A percentile compares a stretch with the other conserved stretches of the same genome.
Conservation (phyloP, 2,329 filamentous ascomycete species). For the Fusarium sp. region DNA sequence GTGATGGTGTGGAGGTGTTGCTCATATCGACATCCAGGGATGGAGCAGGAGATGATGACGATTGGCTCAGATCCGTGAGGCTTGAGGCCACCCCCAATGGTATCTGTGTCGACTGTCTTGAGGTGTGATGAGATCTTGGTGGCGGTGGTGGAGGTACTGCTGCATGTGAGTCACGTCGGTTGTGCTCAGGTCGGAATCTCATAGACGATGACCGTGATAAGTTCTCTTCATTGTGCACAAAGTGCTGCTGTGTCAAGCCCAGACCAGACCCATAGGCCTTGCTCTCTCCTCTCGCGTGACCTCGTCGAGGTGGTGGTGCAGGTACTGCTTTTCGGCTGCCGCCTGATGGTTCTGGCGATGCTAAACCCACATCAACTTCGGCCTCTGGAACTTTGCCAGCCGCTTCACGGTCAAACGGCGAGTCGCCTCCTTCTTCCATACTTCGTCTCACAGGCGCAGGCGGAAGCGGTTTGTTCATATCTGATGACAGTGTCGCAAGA, state of each 20-base stretch:
- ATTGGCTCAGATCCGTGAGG: constrained; percentile 44
- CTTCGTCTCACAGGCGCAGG: constrained; percentile 59
- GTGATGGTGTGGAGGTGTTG: constrained; percentile 5
- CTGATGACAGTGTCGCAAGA: constrained; percentile 29
- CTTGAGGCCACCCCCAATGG: constrained; percentile 41
- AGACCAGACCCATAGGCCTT: constrained; percentile 42
- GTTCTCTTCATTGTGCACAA: constrained; percentile 49
- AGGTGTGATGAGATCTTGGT: constrained; percentile 55
- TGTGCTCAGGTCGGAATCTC: constrained; percentile 56
- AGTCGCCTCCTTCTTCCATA: constrained; percentile 59
- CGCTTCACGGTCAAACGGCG: constrained; percentile 63
- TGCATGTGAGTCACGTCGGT: constrained; percentile 53
- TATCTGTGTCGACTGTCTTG: constrained; percentile 44
- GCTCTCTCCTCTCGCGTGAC: constrained; percentile 58
- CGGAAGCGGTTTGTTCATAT: constrained; percentile 65
- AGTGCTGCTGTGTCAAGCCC: constrained; percentile 15
- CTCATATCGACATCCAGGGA: constrained; percentile 31
- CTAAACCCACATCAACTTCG: constrained; percentile 44
- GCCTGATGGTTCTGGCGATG: constrained; percentile 46
- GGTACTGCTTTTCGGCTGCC: constrained; percentile 56
- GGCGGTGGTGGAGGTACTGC: constrained; percentile 67
- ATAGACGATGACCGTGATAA: constrained; percentile 60
- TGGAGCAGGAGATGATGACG: constrained; percentile 29
- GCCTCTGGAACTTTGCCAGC: constrained; percentile 61
- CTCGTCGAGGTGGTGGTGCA: constrained; percentile 61